phyloP scores from a whole-genome alignment of 345 rosid genomes.

The Moringa oleifera region DNA sequence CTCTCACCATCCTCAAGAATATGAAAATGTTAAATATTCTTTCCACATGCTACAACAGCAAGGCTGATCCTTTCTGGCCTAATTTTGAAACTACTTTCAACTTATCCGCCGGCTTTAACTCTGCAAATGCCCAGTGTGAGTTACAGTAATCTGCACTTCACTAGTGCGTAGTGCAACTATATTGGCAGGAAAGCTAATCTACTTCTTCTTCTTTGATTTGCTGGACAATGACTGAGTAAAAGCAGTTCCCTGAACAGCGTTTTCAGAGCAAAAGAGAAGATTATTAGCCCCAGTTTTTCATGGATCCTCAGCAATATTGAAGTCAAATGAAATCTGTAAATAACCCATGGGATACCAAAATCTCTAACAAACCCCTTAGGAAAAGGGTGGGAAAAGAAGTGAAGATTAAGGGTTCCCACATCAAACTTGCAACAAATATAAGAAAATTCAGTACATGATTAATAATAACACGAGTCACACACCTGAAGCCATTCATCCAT shows the following conservation, averaged over 20 bases:
- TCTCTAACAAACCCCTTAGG: neutral
- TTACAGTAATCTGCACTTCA: slow-evolving; percentile 23
- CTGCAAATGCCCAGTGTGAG: slow-evolving; percentile 24
- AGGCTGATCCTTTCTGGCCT: slow-evolving; percentile 24
- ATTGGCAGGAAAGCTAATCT: slow-evolving; percentile 13
- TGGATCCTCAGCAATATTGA: no score
- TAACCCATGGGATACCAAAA: neutral
- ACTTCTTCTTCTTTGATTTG: slow-evolving; percentile 86
- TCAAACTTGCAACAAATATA: neutral
- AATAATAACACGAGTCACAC: slow-evolving; percentile 7
- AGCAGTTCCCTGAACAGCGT: slow-evolving; percentile 61
- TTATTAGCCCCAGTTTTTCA: no score
- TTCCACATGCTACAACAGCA: slow-evolving; percentile 40
- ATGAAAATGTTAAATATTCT: slow-evolving; percentile 11
- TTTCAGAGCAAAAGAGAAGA: neutral
- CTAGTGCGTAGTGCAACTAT: neutral
- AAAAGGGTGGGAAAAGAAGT: no score
- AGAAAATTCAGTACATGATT: neutral
- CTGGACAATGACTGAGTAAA: slow-evolving; percentile 41
- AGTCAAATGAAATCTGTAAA: neutral
- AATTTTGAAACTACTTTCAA: slow-evolving; percentile 11
- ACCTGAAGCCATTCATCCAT: slow-evolving; percentile 98
- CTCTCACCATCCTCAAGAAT: slow-evolving; percentile 21
- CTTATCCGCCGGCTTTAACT: no score
- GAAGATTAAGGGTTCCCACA: no score